Conservation (phyloP, 257 asterid genomes). For the Galeopsis tetrahit region DNA sequence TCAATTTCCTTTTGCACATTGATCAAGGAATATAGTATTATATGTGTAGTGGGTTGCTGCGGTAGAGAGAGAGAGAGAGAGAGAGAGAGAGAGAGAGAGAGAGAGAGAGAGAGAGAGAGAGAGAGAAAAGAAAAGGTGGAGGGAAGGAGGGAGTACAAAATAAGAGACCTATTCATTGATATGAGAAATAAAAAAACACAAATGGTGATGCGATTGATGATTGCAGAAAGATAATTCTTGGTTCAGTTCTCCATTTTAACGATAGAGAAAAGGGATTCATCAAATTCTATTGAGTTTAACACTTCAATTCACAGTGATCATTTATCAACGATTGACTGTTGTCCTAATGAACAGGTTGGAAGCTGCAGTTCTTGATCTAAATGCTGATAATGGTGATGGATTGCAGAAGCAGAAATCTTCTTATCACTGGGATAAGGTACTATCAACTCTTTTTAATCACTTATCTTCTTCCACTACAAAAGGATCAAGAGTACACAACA, state of each 20-base stretch:
- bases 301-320: background rate
- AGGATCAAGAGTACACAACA: background rate
- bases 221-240: constrained; percentile 5
- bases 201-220: background rate
- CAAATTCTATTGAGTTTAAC: background rate
- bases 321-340: background rate
- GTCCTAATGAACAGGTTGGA: constrained; percentile 64
- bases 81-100: too few species aligned
- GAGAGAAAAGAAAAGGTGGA: too few species aligned
- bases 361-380: constrained; percentile 86
- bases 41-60: too few species aligned
- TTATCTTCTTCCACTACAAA: background rate
- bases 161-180: background rate
- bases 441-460: constrained; percentile 14
- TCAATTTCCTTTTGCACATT: too few species aligned
- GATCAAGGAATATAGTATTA: too few species aligned
- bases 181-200: too few species aligned
- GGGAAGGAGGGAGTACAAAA: background rate
- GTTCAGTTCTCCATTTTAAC: background rate
- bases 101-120: too few species aligned
- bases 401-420: constrained; percentile 74
- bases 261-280: background rate
- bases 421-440: constrained; percentile 97
- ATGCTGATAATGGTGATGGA: constrained; percentile 79
- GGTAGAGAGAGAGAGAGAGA: too few species aligned